Conservation (phyloP, 176 grass and related monocot genomes). For the bread wheat (Triticum aestivum) region IWGSC_CS_RefSeq_v2.1 NC_057813.1:423490489-423490988, state of each 20-base stretch:
- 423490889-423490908: background rate
- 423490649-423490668: background rate
- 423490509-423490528: background rate
- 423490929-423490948: background rate
- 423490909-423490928: background rate
- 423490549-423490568: background rate
- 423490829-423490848: too few relatives aligned
- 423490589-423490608: conserved; percentile 2
- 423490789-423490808: too few relatives aligned
- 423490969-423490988: background rate
- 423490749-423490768: conserved; percentile 13
- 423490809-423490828: too few relatives aligned
- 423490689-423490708: conserved; percentile 1
- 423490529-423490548: background rate
- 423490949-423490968: background rate
- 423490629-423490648: background rate
- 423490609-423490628: background rate
- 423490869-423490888: too few relatives aligned
- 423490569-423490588: conserved; percentile 8
- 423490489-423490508: background rate
- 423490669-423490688: background rate
- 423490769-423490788: too few relatives aligned
- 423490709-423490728: background rate
- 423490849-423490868: too few relatives aligned
- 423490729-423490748: background rate